These are phyloP conservation scores for Verticillium nonalfalfae DNA, from an alignment of 2,329 filamentous ascomycete genomes.

Conservation along the genomic window DNA sequence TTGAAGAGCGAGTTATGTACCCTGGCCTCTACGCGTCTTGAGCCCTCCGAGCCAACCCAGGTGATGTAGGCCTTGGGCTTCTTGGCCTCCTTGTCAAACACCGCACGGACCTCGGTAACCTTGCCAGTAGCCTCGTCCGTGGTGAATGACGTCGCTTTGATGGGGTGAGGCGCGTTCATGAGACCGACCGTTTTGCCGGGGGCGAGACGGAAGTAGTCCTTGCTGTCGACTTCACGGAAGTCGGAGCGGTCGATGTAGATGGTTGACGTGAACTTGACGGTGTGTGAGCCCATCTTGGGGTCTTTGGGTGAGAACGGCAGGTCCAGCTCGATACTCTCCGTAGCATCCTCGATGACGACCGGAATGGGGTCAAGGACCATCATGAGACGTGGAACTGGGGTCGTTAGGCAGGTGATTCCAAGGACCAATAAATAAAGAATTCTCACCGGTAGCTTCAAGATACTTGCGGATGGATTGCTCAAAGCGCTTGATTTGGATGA, in stretches of 20 bases:
- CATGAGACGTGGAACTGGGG: constrained; percentile 73
- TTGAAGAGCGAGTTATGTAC: constrained; percentile 82
- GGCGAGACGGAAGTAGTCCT: constrained; percentile 74
- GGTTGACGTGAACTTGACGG: constrained; percentile 61
- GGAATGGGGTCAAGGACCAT: constrained; percentile 80
- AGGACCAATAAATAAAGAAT: no score
- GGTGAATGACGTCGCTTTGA: constrained; percentile 63
- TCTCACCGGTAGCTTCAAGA: constrained; percentile 61
- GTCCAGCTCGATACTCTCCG: constrained; percentile 55
- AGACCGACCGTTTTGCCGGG: constrained; percentile 73
- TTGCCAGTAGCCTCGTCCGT: constrained; percentile 59
- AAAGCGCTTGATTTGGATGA: constrained; percentile 76
- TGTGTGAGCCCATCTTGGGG: constrained; percentile 56
- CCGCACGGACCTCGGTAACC: constrained; percentile 57
- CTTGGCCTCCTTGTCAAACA: constrained; percentile 63
- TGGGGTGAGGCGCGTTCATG: constrained; percentile 63
- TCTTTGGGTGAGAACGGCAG: constrained; percentile 82
- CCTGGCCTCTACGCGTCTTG: constrained; percentile 66
- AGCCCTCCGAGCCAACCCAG: constrained; percentile 69
- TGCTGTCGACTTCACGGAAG: constrained; percentile 68
- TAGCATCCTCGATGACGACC: constrained; percentile 73
- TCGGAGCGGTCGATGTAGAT: constrained; percentile 82
- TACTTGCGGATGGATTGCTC: constrained; percentile 81
- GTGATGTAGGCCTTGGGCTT: constrained; percentile 81
- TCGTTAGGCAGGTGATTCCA: background rate